Conservation (phyloP, 2,329 filamentous ascomycete species). For the Trichoderma lentiforme region DNA sequence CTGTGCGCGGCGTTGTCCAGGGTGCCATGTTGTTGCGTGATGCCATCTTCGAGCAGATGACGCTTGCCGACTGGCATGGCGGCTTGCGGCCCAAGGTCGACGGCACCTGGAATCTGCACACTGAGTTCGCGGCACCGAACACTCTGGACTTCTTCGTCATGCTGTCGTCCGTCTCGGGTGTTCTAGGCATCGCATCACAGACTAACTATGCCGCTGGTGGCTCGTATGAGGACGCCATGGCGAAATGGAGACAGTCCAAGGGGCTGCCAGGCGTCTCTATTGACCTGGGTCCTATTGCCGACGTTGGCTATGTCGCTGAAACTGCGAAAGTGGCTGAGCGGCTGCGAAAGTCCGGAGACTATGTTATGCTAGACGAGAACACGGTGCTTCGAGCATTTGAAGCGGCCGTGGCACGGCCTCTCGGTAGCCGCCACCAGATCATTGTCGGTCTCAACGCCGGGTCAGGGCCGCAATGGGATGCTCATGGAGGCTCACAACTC, state of each 20-base stretch:
- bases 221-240: conserved; percentile 15
- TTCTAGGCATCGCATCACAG: conserved; percentile 1
- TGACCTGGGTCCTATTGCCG: not conserved
- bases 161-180: conserved; percentile 9
- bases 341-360: not conserved
- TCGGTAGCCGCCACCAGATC: not conserved
- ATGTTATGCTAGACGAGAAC: not conserved
- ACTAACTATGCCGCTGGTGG: conserved; percentile 18
- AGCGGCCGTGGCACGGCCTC: not conserved
- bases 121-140: not conserved
- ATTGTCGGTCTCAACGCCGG: not conserved
- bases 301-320: not conserved
- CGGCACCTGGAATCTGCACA: conserved; percentile 9
- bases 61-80: not conserved
- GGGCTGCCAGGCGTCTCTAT: not conserved
- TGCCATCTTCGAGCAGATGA: not conserved
- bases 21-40: not conserved
- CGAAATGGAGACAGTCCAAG: conserved; percentile 10
- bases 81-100: not conserved
- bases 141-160: conserved; percentile 18
- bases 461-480: not conserved
- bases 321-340: not conserved
- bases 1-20: not conserved
- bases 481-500: not conserved
- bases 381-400: not conserved